A percentile compares a stretch with the other conserved stretches of the same genome.
phyloP scores from a whole-genome alignment of 257 asterid species.

The Capsicum pubescens region DNA sequence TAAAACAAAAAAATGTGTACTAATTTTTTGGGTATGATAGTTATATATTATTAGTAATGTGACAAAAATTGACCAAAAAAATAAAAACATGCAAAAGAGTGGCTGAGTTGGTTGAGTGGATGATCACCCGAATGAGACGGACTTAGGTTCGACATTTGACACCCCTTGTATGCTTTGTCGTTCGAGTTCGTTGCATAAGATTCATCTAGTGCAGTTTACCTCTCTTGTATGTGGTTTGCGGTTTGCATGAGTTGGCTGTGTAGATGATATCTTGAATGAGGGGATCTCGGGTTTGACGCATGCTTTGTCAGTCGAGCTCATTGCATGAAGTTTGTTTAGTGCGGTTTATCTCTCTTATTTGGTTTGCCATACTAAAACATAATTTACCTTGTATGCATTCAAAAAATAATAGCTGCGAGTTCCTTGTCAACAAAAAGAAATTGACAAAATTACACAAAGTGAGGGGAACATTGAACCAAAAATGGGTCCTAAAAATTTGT shows the following conservation, averaged over 20 bases:
- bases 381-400: not conserved
- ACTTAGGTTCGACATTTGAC: not conserved
- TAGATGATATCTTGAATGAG: too few relatives aligned
- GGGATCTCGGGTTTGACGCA: too few relatives aligned
- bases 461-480: not conserved
- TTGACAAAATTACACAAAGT: not conserved
- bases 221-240: not conserved
- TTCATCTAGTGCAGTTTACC: not conserved
- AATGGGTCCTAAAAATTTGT: not conserved
- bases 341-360: fast-evolving
- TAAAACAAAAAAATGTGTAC: conserved; percentile 4
- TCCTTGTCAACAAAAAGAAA: too few relatives aligned
- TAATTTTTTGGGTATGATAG: conserved; percentile 29
- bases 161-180: not conserved
- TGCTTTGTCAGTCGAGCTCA: not conserved
- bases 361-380: fast-evolving
- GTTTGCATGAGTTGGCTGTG: not conserved
- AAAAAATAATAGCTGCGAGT: not conserved
- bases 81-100: not conserved
- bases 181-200: not conserved
- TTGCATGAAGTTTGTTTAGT: not conserved
- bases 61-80: not conserved
- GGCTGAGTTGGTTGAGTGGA: not conserved
- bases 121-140: not conserved
- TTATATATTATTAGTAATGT: not conserved